These are phyloP conservation scores for Hagleromyces aurorensis DNA, from an alignment of 805 yeast species.

Conservation along the genomic window DNA sequence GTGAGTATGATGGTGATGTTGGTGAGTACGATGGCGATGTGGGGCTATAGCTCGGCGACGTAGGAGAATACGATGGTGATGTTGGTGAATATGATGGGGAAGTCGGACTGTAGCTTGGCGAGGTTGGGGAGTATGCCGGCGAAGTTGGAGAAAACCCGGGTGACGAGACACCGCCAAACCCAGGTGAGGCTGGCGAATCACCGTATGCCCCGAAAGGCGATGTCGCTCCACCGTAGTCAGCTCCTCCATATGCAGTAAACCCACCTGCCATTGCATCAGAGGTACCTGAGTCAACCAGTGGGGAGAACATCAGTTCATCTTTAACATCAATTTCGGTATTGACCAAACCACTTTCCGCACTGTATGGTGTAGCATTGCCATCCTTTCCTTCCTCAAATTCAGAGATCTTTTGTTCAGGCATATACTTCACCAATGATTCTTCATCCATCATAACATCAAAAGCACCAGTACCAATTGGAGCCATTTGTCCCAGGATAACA, in stretches of 20 bases:
- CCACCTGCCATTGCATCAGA: slow-evolving; percentile 72
- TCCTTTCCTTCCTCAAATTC: slow-evolving; percentile 42
- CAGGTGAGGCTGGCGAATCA: slow-evolving; percentile 53
- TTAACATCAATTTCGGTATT: slow-evolving; percentile 55
- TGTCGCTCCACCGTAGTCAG: slow-evolving; percentile 52
- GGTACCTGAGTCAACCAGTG: slow-evolving; percentile 80
- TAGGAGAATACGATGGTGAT: slow-evolving; percentile 61
- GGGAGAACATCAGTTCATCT: slow-evolving; percentile 85
- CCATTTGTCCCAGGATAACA: slow-evolving; percentile 95
- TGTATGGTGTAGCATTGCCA: slow-evolving; percentile 92
- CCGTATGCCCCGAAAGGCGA: slow-evolving; percentile 45
- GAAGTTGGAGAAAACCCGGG: slow-evolving; percentile 72
- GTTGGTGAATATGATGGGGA: slow-evolving; percentile 73
- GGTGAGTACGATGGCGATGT: slow-evolving; percentile 64
- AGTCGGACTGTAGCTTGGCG: slow-evolving; percentile 76
- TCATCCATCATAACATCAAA: slow-evolving; percentile 95
- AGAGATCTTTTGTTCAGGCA: slow-evolving; percentile 36
- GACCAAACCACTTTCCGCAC: slow-evolving; percentile 49
- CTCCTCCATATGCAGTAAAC: slow-evolving; percentile 82
- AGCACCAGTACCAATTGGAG: slow-evolving; percentile 97
- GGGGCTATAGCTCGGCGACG: slow-evolving; percentile 76
- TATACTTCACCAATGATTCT: slow-evolving; percentile 54
- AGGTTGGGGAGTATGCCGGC: slow-evolving; percentile 73
- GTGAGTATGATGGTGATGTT: slow-evolving; percentile 55
- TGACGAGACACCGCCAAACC: slow-evolving; percentile 46